Evolutionary conservation across 768 basidiomycete species (phyloP).

Genomic region (Asterophora lycoperdoides): DNA sequence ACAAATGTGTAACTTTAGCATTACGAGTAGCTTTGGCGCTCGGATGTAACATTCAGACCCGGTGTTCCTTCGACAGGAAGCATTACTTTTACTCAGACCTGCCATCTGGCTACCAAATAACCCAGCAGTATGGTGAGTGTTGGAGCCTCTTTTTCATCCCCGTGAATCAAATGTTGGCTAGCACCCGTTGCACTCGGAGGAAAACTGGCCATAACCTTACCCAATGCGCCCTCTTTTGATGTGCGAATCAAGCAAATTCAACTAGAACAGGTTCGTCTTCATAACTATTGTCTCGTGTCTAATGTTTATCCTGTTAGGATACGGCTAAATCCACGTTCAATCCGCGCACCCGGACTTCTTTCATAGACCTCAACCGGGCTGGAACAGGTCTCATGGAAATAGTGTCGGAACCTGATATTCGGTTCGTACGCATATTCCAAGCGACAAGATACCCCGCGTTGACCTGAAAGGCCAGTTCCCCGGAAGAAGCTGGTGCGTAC

Average conservation of each 20-base stretch:
- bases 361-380: conserved; percentile 87
- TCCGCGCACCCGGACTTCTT: conserved; percentile 44
- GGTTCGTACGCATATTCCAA: conserved; percentile 31
- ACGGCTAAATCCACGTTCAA: conserved; percentile 81
- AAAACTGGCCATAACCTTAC: conserved; percentile 39
- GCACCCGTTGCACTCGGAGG: conserved; percentile 80
- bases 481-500: conserved; percentile 89
- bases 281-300: neutral
- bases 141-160: neutral
- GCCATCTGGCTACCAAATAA: conserved; percentile 95
- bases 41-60: conserved; percentile 52
- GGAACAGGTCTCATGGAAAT: conserved; percentile 93
- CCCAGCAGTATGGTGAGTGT: conserved; percentile 80
- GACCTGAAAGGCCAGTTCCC: conserved; percentile 42
- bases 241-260: conserved; percentile 95
- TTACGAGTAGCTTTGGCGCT: conserved; percentile 80
- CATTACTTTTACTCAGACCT: conserved; percentile 98
- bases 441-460: conserved; percentile 16
- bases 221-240: conserved; percentile 28
- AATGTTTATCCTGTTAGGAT: conserved; percentile 47
- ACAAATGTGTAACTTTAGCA: conserved; percentile 72
- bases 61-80: conserved; percentile 91
- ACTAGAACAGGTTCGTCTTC: conserved; percentile 77
- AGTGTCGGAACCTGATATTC: conserved; percentile 89
- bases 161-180: conserved; percentile 25